Evolutionary conservation across 345 rosid species (phyloP), one percentile per base, ranked within the genome.

Genomic region (Pelargonium nanum): DNA sequence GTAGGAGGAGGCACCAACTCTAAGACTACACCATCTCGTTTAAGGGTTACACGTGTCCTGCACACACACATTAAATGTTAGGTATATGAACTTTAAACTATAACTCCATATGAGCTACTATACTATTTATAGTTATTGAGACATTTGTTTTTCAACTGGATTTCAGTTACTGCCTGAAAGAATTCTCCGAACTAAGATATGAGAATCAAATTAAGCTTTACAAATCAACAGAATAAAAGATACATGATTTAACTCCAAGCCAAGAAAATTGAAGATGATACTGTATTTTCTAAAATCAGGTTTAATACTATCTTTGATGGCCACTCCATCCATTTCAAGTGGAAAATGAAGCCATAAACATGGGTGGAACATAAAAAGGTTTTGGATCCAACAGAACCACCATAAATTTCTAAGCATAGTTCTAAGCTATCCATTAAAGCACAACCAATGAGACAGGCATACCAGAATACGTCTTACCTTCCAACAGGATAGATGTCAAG

Each of bases 1-100:
- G 95, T 80, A 53, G 74, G 91, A 55, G 95, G 95, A 1, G 89
- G 89, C 61, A 85, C 91, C 74, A 87, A 77, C 60, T 85, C 95
- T 22, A 87, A 74, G 69, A 83, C 81, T 55, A 80, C 82, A 24
- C 91, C 89, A 70, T 78, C 91, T 57, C 72, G 78, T 69, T 85
- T 87, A 19, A 85, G 87, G 51, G 80, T 76, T 64, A 85, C 84
- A 48, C 84, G 82, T 0, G 89, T 81, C 68, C 91, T 87, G 82
- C 73, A 78, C 22, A 40, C n/a, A n/a, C 9, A 40, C 48, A 40
- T 40, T 40, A 8, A 3, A 40, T 40, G 48, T 6, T 40, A 40
- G 15, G 52, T 59, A 50, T 40, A 2, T 20, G 2, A 22, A 17
- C 7, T n/a, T n/a, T 20, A 23, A 28, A 25, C 28, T 25, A 23